phyloP scores from a whole-genome alignment of 495 filamentous ascomycete genomes.

The Tuber aestivum region DNA sequence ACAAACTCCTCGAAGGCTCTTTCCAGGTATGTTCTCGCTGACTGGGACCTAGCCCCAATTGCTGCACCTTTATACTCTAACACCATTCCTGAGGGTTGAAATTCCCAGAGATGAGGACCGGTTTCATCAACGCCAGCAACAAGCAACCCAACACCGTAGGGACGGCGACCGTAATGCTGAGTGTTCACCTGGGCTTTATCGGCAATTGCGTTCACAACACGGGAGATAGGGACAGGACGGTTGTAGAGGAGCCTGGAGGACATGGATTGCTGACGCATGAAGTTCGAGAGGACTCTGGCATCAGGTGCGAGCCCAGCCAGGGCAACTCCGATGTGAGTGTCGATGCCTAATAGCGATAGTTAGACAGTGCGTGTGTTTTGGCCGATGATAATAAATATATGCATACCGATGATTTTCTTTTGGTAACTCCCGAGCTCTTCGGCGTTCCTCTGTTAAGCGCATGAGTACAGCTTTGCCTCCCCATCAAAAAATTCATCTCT shows the following conservation, averaged over 20 bases:
- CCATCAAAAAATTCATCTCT: slow-evolving; percentile 55
- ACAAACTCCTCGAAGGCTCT: slow-evolving; percentile 77
- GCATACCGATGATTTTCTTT: slow-evolving; percentile 87
- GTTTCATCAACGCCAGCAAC: slow-evolving; percentile 89
- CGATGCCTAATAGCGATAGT: slow-evolving; percentile 53
- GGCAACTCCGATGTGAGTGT: slow-evolving; percentile 89
- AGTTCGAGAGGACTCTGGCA: slow-evolving; percentile 98
- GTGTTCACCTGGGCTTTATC: slow-evolving; percentile 97
- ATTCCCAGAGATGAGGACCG: slow-evolving; percentile 94
- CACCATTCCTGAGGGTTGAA: slow-evolving; percentile 92
- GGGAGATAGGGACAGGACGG: slow-evolving; percentile 80
- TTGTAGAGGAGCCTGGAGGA: slow-evolving; percentile 91
- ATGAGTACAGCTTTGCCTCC: slow-evolving; percentile 9
- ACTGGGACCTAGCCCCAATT: slow-evolving; percentile 92
- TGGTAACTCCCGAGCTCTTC: slow-evolving; percentile 99
- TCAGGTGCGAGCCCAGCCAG: slow-evolving; percentile 97
- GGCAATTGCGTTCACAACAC: slow-evolving; percentile 81
- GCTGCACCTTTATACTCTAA: slow-evolving; percentile 94
- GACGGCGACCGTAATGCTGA: slow-evolving; percentile 92
- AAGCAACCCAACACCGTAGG: slow-evolving; percentile 91
- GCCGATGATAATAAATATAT: not conserved
- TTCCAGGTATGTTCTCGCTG: slow-evolving; percentile 94
- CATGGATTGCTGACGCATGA: slow-evolving; percentile 99
- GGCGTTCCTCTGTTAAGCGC: slow-evolving; percentile 71
- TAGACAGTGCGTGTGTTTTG: not conserved